These are phyloP conservation scores for Eucalyptus caleyi DNA, from an alignment of 345 rosid genomes.

Conservation along the genomic window DNA sequence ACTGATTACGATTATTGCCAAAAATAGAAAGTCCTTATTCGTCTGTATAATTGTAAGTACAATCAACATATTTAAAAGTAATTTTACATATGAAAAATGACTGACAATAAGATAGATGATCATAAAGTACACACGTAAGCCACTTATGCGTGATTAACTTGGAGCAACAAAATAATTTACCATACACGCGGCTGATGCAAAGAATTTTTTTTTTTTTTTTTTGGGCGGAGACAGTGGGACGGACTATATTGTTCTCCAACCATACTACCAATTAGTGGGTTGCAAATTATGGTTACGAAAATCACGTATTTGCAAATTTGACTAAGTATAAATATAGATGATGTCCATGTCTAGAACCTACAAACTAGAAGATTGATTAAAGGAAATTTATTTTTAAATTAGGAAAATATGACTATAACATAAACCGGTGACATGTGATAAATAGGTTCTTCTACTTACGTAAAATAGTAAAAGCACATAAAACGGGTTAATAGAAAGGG, in stretches of 20 bases:
- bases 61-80: background rate
- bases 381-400: background rate
- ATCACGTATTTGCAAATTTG: background rate
- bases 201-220: background rate
- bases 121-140: background rate
- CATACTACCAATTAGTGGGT: background rate
- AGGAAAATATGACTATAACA: background rate
- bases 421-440: background rate
- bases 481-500: background rate
- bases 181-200: background rate
- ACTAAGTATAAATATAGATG: background rate
- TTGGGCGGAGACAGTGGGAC: background rate
- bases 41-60: background rate
- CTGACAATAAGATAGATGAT: background rate
- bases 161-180: background rate
- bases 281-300: background rate
- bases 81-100: background rate
- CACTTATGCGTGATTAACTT: background rate
- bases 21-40: background rate
- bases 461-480: background rate
- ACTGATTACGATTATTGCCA: background rate
- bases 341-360: background rate
- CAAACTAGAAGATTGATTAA: background rate
- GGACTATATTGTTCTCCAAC: background rate
- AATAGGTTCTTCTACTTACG: background rate